A percentile compares a stretch with the other conserved stretches of the same genome.
These are phyloP conservation scores for Perilla frutescens DNA, from an alignment of 257 asterid genomes.

Conservation along the genomic window DNA sequence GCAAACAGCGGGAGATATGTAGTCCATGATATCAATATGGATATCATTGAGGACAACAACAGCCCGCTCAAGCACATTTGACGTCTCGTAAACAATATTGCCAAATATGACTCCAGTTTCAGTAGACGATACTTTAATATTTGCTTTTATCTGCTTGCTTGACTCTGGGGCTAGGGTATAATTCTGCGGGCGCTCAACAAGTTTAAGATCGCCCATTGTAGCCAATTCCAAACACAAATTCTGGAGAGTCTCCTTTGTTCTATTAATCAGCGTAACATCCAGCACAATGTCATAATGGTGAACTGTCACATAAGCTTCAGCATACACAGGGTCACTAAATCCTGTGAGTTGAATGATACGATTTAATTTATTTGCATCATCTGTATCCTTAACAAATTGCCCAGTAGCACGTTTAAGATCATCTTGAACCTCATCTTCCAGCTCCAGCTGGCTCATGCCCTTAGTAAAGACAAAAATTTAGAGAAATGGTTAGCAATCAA, in stretches of 20 bases:
- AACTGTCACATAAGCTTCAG: constrained; percentile 98
- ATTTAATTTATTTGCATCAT: constrained; percentile 88
- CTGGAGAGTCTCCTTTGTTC: constrained; percentile 97
- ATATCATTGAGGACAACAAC: constrained; percentile 97
- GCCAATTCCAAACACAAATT: constrained; percentile 98
- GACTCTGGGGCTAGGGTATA: constrained; percentile 95
- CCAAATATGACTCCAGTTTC: constrained; percentile 99
- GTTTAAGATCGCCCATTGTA: constrained; percentile 99
- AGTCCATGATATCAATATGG: constrained; percentile 99
- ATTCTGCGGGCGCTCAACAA: constrained; percentile 98
- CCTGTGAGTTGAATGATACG: constrained; percentile 98
- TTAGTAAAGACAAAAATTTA: constrained; percentile 36
- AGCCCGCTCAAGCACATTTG: constrained; percentile 89
- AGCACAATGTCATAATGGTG: constrained; percentile 96
- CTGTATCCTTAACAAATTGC: constrained; percentile 83
- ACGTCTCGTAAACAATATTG: constrained; percentile 93
- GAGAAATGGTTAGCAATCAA: constrained; percentile 16
- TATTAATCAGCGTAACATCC: constrained; percentile 89
- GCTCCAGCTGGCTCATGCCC: constrained; percentile 99
- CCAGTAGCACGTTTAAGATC: constrained; percentile 99
- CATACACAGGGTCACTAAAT: constrained; percentile 98
- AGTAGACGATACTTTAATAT: constrained; percentile 97
- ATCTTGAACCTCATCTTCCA: constrained; percentile 98
- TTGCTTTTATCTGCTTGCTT: constrained; percentile 98
- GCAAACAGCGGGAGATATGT: constrained; percentile 95